Conservation (phyloP, 1,284 basidiomycete genomes). For the Laetiporus sulphureus region DNA sequence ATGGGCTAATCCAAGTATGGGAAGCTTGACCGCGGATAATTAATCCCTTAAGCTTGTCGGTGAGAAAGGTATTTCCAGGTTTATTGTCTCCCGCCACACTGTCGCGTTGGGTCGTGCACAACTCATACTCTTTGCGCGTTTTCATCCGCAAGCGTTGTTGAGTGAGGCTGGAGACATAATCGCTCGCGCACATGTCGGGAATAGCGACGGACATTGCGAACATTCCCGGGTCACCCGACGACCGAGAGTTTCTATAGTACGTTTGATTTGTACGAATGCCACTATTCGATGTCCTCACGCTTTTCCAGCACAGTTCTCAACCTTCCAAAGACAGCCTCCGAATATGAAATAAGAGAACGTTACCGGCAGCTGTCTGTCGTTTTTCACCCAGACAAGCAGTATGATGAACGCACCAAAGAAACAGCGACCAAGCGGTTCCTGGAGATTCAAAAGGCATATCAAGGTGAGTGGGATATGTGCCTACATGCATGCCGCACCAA, state of each 20-base stretch:
- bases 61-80: no score
- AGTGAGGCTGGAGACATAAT: no score
- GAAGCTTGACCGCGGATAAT: no score
- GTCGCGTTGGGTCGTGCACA: no score
- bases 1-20: no score
- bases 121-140: no score
- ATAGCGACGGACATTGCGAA: background rate
- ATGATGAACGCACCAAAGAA: conserved; percentile 47
- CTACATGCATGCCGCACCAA: conserved; percentile 2
- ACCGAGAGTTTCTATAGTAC: conserved; percentile 18
- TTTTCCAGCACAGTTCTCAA: conserved; percentile 56
- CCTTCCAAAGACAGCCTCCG: conserved; percentile 54
- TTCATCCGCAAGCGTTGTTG: background rate
- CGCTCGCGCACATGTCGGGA: conserved; percentile 1
- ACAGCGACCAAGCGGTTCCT: conserved; percentile 63
- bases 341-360: conserved; percentile 65
- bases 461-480: conserved; percentile 39
- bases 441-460: conserved; percentile 74
- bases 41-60: no score
- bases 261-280: background rate
- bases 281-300: conserved; percentile 1
- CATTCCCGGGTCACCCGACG: conserved; percentile 7
- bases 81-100: no score
- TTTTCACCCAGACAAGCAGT: conserved; percentile 85
- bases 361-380: conserved; percentile 67